A percentile compares a stretch with the other conserved stretches of the same genome.
These are phyloP conservation scores for Schwanniomyces yamadae DNA, from an alignment of 805 yeast genomes.

Conservation along the genomic window DNA sequence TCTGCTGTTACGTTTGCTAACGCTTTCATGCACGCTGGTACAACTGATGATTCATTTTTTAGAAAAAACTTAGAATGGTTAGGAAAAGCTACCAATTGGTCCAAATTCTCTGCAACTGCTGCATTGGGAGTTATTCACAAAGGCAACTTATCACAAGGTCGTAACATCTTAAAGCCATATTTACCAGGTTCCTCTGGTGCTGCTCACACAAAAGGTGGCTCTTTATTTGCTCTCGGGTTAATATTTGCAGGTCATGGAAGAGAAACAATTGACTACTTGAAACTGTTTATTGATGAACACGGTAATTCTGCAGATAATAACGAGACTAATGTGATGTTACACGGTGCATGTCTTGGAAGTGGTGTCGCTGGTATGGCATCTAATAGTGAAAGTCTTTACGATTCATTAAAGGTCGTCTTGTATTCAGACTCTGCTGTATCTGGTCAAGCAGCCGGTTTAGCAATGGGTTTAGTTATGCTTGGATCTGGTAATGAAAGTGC, in stretches of 20 bases:
- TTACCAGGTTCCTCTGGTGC: conserved; percentile 80
- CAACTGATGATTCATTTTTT: conserved; percentile 91
- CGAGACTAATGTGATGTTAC: conserved; percentile 79
- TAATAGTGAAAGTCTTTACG: conserved; percentile 69
- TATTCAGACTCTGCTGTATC: conserved; percentile 90
- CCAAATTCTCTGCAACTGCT: conserved; percentile 96
- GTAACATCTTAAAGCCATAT: conserved; percentile 82
- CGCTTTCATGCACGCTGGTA: conserved; percentile 94
- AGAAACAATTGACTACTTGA: conserved; percentile 77
- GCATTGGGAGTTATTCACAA: conserved; percentile 96
- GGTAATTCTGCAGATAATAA: conserved; percentile 64
- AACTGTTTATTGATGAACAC: conserved; percentile 64
- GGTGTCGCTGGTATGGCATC: conserved; percentile 98
- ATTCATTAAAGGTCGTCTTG: conserved; percentile 77
- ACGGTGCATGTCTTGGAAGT: conserved; percentile 93
- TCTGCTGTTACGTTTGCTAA: conserved; percentile 93
- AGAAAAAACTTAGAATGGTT: conserved; percentile 92
- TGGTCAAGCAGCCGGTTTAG: conserved; percentile 94
- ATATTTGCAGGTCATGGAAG: conserved; percentile 95
- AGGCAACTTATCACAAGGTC: conserved; percentile 91
- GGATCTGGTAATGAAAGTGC: conserved; percentile 80
- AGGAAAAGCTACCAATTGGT: conserved; percentile 98
- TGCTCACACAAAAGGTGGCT: conserved; percentile 92
- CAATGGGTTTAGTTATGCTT: conserved; percentile 93
- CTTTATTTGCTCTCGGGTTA: conserved; percentile 88